Evolutionary conservation across 2,329 filamentous ascomycete genomes (phyloP).

Genomic region (Daldinia sp.): DNA sequence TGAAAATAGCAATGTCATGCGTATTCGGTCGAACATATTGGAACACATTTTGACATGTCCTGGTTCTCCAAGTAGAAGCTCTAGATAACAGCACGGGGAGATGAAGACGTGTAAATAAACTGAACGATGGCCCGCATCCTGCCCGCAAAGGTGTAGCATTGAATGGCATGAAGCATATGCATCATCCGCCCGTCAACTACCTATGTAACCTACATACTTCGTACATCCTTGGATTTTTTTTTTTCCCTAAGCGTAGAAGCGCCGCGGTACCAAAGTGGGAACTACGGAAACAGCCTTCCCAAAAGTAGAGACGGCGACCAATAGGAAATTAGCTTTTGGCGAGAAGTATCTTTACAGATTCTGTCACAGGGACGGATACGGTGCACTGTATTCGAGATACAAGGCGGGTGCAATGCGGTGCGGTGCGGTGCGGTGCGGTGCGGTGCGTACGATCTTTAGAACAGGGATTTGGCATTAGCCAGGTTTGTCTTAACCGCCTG

Average conservation of each 20-base stretch:
- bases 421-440: not conserved
- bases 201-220: not conserved
- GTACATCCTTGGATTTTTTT: not conserved
- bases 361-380: constrained; percentile 2
- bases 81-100: constrained; percentile 19
- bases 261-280: constrained; percentile 32
- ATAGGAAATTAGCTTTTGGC: constrained; percentile 13
- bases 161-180: constrained; percentile 24
- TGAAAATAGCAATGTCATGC: constrained; percentile 26
- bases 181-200: constrained; percentile 17
- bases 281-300: constrained; percentile 31
- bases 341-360: constrained; percentile 5
- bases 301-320: constrained; percentile 16
- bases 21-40: constrained; percentile 36
- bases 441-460: constrained; percentile 9
- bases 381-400: constrained; percentile 22
- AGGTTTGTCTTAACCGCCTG: constrained; percentile 25
- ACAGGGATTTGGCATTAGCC: constrained; percentile 17
- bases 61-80: constrained; percentile 35
- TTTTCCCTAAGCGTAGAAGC: constrained; percentile 27
- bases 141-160: constrained; percentile 31
- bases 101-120: constrained; percentile 9
- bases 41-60: constrained; percentile 27
- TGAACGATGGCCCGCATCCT: constrained; percentile 19
- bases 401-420: not conserved